Percentiles rank a stretch among this genome's conserved stretches.
These are phyloP conservation scores for Neurospora tetraspora DNA, from an alignment of 495 filamentous ascomycete genomes.

Conservation along the genomic window DNA sequence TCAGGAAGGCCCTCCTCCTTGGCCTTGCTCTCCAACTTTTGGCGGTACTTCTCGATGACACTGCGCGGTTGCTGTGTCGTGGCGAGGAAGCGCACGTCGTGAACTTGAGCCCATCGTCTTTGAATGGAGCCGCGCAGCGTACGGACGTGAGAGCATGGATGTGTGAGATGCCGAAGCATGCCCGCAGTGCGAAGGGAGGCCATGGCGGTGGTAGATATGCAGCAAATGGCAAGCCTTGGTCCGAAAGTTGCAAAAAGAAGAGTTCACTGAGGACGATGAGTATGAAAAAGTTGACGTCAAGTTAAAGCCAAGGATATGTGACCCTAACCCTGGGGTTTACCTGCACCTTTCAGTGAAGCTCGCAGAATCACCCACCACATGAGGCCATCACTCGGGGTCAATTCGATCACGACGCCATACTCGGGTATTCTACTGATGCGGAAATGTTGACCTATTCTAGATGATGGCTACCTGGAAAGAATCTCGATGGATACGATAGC, in stretches of 20 bases:
- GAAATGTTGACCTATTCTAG: background rate
- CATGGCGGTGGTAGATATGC: conserved; percentile 15
- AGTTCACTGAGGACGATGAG: background rate
- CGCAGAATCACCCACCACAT: background rate
- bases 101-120: conserved; percentile 81
- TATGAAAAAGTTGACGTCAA: background rate
- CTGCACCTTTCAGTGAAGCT: background rate
- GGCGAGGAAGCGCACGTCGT: conserved; percentile 82
- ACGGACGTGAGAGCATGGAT: conserved; percentile 12
- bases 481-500: background rate
- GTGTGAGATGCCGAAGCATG: conserved; percentile 26
- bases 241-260: background rate
- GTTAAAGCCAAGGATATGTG: background rate
- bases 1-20: conserved; percentile 65
- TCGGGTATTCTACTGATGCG: background rate
- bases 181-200: background rate
- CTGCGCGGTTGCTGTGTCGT: conserved; percentile 43
- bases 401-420: background rate
- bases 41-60: conserved; percentile 73
- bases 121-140: conserved; percentile 37
- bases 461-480: background rate
- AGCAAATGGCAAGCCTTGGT: conserved; percentile 16
- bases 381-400: background rate
- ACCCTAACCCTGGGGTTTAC: background rate
- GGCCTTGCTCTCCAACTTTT: conserved; percentile 78